Percentiles rank a stretch among this genome's conserved stretches.
phyloP scores from a whole-genome alignment of 768 basidiomycete genomes.

The Mycena rebaudengoi region DNA sequence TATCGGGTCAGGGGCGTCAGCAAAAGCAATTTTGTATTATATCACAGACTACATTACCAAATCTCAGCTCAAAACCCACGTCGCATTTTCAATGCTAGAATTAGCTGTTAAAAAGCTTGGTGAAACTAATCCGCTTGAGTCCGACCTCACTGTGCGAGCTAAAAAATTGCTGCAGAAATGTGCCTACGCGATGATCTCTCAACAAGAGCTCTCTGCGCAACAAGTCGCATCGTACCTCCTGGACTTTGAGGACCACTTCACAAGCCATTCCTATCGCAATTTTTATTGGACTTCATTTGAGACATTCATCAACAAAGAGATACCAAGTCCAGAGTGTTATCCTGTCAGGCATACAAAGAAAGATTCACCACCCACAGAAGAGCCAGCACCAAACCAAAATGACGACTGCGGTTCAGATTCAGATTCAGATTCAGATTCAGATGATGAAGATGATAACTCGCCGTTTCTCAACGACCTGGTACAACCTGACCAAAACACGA shows the following conservation, averaged over 20 bases:
- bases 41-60: conserved; percentile 3
- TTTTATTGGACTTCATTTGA: not conserved
- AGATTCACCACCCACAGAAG: too few species aligned
- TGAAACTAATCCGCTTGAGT: not conserved
- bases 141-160: not conserved
- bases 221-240: not conserved
- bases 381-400: too few species aligned
- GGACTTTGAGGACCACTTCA: conserved; percentile 4
- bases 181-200: not conserved
- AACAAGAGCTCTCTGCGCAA: not conserved
- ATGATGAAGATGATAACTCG: not conserved
- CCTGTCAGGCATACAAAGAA: too few species aligned
- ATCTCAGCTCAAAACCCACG: not conserved
- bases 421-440: too few species aligned
- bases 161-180: too few species aligned
- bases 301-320: not conserved
- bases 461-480: conserved; percentile 5
- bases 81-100: not conserved
- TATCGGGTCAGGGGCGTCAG: not conserved
- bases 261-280: not conserved
- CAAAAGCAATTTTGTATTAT: conserved; percentile 1
- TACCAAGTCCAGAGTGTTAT: too few species aligned
- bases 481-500: not conserved
- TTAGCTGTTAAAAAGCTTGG: not conserved
- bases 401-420: too few species aligned